These are phyloP conservation scores for Chrysosphaeria jannelii DNA, from an alignment of 2,329 filamentous ascomycete species.

Conservation along the genomic window DNA sequence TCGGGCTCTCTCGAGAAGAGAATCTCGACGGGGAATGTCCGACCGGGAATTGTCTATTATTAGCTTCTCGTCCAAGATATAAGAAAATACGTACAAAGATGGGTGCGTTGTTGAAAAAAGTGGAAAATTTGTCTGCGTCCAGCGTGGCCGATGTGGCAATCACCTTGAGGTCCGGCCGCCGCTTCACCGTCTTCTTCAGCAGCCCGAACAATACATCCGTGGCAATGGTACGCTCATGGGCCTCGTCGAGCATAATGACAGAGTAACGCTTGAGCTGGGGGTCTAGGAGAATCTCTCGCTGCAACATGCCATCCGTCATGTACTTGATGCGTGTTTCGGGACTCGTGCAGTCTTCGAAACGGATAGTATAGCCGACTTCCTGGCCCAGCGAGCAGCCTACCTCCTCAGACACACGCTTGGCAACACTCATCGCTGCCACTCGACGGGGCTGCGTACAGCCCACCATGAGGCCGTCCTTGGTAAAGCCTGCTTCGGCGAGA, in stretches of 20 bases:
- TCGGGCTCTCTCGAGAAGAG: slow-evolving; percentile 89
- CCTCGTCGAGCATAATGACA: slow-evolving; percentile 93
- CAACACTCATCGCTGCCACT: slow-evolving; percentile 79
- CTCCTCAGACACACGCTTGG: slow-evolving; percentile 83
- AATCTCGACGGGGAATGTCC: slow-evolving; percentile 85
- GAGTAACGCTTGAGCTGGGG: slow-evolving; percentile 72
- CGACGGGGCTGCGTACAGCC: slow-evolving; percentile 89
- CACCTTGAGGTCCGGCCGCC: slow-evolving; percentile 63
- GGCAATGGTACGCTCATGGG: slow-evolving; percentile 82
- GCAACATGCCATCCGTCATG: slow-evolving; percentile 97
- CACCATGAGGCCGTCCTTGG: slow-evolving; percentile 64
- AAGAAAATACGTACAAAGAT: slow-evolving; percentile 27
- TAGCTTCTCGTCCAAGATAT: neutral
- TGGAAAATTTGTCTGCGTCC: slow-evolving; percentile 89
- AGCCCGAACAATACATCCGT: slow-evolving; percentile 88
- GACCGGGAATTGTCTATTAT: slow-evolving; percentile 47
- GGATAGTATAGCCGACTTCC: slow-evolving; percentile 86
- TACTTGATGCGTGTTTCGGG: slow-evolving; percentile 87
- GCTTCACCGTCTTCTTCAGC: slow-evolving; percentile 73
- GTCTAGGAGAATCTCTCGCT: slow-evolving; percentile 81
- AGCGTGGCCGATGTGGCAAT: slow-evolving; percentile 93
- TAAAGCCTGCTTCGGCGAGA: slow-evolving; percentile 73
- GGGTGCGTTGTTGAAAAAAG: slow-evolving; percentile 84
- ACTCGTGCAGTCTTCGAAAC: slow-evolving; percentile 83
- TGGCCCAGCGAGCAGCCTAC: slow-evolving; percentile 41